These are phyloP conservation scores for Colletotrichum navitas DNA, from an alignment of 2,329 filamentous ascomycete genomes.

Conservation along the genomic window DNA sequence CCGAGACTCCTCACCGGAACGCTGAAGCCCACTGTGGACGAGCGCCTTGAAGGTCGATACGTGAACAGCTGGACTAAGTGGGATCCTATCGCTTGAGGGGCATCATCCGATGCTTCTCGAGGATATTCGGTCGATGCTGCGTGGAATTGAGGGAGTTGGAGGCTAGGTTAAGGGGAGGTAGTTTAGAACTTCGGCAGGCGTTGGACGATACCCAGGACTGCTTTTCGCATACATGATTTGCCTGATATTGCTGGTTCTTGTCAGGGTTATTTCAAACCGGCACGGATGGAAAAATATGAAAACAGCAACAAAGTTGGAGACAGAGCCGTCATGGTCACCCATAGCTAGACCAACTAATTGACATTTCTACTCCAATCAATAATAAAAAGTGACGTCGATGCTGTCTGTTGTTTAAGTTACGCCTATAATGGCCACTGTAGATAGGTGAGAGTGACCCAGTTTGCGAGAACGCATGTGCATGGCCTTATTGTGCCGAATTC, in stretches of 20 bases:
- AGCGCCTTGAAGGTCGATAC: slow-evolving; percentile 18
- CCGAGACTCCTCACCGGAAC: slow-evolving; percentile 30
- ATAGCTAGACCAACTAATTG: slow-evolving; percentile 33
- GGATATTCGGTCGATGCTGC: neutral
- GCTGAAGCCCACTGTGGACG: slow-evolving; percentile 27
- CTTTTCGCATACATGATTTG: slow-evolving; percentile 17
- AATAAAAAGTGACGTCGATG: neutral
- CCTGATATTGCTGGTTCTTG: slow-evolving; percentile 20
- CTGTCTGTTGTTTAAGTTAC: neutral
- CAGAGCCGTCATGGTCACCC: neutral
- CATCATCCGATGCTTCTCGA: neutral
- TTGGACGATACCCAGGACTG: slow-evolving; percentile 37
- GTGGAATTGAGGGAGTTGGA: neutral
- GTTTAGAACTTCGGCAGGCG: slow-evolving; percentile 19
- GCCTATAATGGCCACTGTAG: neutral
- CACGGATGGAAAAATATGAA: slow-evolving; percentile 1
- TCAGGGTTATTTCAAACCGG: slow-evolving; percentile 22
- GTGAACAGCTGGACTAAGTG: slow-evolving; percentile 35
- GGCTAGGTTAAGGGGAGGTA: neutral
- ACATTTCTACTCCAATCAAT: slow-evolving; percentile 12
- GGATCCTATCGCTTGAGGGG: slow-evolving; percentile 21
- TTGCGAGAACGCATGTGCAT: neutral
- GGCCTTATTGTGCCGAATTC: slow-evolving; percentile 18
- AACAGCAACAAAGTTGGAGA: slow-evolving; percentile 14
- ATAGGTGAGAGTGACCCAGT: neutral